Evolutionary conservation across 2,329 filamentous ascomycete species (phyloP).

Genomic region (Hypoxylon sp.): DNA sequence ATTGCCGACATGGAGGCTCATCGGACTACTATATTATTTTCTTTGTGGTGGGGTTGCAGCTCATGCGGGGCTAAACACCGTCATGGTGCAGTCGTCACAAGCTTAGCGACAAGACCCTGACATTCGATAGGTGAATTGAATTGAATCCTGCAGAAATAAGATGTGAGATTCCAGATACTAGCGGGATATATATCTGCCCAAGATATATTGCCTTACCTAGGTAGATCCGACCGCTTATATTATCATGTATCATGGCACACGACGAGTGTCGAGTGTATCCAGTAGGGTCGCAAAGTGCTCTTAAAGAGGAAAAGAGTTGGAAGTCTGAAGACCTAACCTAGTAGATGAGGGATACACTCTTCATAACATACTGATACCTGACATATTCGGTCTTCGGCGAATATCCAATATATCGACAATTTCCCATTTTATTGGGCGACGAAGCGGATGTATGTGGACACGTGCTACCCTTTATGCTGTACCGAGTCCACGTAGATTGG

Average conservation of each 20-base stretch:
- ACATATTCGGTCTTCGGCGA: background rate
- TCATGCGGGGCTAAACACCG: constrained; percentile 26
- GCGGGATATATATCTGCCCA: background rate
- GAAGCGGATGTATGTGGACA: constrained; percentile 16
- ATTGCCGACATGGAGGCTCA: constrained; percentile 25
- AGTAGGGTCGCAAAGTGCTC: background rate
- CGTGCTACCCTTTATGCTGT: constrained; percentile 15
- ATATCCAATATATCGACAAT: background rate
- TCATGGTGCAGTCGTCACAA: constrained; percentile 26
- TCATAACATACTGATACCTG: background rate
- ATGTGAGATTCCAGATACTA: constrained; percentile 7
- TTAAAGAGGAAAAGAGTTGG: background rate
- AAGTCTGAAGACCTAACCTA: background rate
- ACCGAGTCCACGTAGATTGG: constrained; percentile 7
- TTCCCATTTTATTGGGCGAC: constrained; percentile 12
- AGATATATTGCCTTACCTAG: background rate
- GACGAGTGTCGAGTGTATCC: background rate
- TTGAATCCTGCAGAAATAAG: constrained; percentile 11
- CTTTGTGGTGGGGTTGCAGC: constrained; percentile 28
- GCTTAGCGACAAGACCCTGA: constrained; percentile 31
- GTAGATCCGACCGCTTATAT: background rate
- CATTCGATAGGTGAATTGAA: constrained; percentile 21
- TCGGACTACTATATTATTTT: constrained; percentile 34
- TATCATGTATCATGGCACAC: background rate
- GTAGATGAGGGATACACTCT: background rate